A percentile compares a stretch with the other conserved stretches of the same genome.
phyloP scores from a whole-genome alignment of 306 rosid genomes.

The Canavalia gladiata region DNA sequence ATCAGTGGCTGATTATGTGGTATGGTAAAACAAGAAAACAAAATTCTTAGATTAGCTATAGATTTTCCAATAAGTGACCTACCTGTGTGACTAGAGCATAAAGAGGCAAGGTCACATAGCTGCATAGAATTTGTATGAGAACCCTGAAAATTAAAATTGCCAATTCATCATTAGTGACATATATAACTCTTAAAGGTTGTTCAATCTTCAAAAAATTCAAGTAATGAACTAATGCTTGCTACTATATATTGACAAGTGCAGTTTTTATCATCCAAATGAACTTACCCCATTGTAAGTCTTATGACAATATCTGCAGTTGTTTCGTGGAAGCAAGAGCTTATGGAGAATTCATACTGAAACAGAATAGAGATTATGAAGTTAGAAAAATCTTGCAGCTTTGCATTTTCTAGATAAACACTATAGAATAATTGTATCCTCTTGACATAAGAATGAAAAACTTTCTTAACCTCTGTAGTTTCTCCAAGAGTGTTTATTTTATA shows the following conservation, averaged over 20 bases:
- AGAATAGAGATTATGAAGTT: slow-evolving; percentile 28
- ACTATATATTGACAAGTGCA: not conserved
- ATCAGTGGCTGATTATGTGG: not conserved
- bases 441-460: not conserved
- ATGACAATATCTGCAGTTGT: slow-evolving; percentile 55
- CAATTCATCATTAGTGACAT: slow-evolving; percentile 18
- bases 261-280: slow-evolving; percentile 25
- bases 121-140: slow-evolving; percentile 75
- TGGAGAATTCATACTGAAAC: slow-evolving; percentile 60
- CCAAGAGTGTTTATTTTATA: not conserved
- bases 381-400: not conserved
- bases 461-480: not conserved
- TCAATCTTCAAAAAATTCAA: too few species aligned
- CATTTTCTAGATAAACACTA: not conserved
- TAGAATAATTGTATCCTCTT: not conserved
- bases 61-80: slow-evolving; percentile 53
- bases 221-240: not conserved
- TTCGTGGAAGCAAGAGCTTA: slow-evolving; percentile 68
- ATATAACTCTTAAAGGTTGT: not conserved
- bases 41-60: not conserved
- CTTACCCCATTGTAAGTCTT: slow-evolving; percentile 78
- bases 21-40: not conserved
- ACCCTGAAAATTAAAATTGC: slow-evolving; percentile 66
- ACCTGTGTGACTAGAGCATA: slow-evolving; percentile 97
- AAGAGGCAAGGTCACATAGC: slow-evolving; percentile 89